Evolutionary conservation across 345 rosid genomes (phyloP).

Genomic region (Reutealis trisperma): DNA sequence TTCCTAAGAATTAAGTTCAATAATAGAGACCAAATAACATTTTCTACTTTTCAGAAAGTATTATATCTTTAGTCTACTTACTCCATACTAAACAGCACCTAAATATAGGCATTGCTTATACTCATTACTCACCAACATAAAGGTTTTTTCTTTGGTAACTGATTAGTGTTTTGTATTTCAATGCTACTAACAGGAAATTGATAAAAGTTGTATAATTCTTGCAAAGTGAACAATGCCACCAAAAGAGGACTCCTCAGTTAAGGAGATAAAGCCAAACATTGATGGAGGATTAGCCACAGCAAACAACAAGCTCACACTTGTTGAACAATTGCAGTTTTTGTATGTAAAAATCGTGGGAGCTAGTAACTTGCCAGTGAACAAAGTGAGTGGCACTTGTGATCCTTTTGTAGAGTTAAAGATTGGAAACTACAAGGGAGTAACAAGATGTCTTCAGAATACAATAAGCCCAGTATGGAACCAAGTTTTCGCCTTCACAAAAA

Average conservation of each 20-base stretch:
- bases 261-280: constrained; percentile 12
- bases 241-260: neutral
- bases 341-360: constrained; percentile 3
- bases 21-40: too few species aligned
- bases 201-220: neutral
- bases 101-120: too few species aligned
- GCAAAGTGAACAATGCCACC: constrained; percentile 7
- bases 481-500: constrained; percentile 11
- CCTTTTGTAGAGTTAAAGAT: constrained; percentile 1
- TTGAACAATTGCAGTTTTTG: constrained; percentile 4
- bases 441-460: neutral
- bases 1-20: too few species aligned
- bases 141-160: too few species aligned
- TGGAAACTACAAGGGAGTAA: constrained; percentile 7
- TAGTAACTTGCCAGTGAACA: neutral
- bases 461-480: constrained; percentile 1
- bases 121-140: too few species aligned
- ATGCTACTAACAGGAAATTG: too few species aligned
- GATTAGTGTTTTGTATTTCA: too few species aligned
- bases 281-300: neutral
- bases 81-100: too few species aligned
- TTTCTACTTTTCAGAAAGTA: too few species aligned
- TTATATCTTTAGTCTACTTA: too few species aligned
- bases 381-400: neutral
- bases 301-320: constrained; percentile 7